phyloP scores from a whole-genome alignment of 2,329 filamentous ascomycete genomes.

The Colletotrichum higginsianum region DNA sequence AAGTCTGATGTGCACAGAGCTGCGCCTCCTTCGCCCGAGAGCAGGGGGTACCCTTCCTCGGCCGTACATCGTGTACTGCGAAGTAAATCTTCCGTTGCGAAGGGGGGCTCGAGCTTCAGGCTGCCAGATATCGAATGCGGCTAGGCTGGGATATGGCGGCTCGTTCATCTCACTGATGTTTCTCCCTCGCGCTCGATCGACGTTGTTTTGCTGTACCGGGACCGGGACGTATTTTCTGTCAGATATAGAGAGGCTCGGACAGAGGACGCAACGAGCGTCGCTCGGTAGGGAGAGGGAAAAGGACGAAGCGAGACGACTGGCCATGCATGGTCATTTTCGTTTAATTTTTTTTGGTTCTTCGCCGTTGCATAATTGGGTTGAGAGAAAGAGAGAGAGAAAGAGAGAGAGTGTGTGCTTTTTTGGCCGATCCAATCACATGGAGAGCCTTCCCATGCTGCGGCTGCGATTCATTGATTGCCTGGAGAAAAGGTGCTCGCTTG shows the following conservation, averaged over 20 bases:
- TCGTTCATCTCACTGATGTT: slow-evolving; percentile 32
- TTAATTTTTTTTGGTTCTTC: background rate
- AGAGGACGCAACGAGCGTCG: background rate
- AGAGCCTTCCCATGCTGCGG: background rate
- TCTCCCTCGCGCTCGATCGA: slow-evolving; percentile 17
- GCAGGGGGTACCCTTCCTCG: slow-evolving; percentile 28
- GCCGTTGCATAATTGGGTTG: background rate
- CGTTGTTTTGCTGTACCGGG: background rate
- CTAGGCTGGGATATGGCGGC: slow-evolving; percentile 17
- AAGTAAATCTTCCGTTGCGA: slow-evolving; percentile 24
- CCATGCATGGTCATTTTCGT: background rate
- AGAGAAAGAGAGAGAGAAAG: too few relatives aligned
- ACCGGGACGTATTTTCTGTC: background rate
- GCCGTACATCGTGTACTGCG: slow-evolving; percentile 25
- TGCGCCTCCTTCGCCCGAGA: slow-evolving; percentile 39
- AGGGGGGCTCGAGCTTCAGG: slow-evolving; percentile 32
- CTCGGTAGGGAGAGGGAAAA: too few relatives aligned
- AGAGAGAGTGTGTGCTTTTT: background rate
- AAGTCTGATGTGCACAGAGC: slow-evolving; percentile 39
- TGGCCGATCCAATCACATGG: slow-evolving; percentile 30
- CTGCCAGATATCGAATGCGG: slow-evolving; percentile 36
- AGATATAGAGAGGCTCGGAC: slow-evolving; percentile 9
- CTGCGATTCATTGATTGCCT: slow-evolving; percentile 16
- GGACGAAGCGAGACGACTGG: background rate
- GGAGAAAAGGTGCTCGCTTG: background rate